Evolutionary conservation across 2,329 filamentous ascomycete genomes (phyloP), one percentile per base, ranked within the genome.

Genomic region (Dryadomyces quercus-mongolicae): DNA sequence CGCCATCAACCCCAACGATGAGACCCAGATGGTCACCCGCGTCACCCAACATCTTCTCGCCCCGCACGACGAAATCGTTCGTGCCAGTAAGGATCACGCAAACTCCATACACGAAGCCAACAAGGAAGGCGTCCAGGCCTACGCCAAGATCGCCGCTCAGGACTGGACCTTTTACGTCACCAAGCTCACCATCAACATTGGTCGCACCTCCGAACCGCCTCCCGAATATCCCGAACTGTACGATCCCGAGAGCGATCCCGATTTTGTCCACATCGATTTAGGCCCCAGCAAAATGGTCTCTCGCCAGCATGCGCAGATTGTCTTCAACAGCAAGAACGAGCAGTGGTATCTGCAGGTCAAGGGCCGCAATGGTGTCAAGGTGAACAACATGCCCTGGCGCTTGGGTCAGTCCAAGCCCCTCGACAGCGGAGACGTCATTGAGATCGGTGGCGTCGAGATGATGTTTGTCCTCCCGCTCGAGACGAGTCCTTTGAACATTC

Each of bases 371-470:
- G 90, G 91, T 31, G 79, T 95, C 49, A 88, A 88, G 63, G 75
- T 97, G 21, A 88, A 98, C 66, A 88, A 88, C 57, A 71, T 72
- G 51, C 73, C 79, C 20, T 71, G 94, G 54, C 86, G 86, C 63
- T 77, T 84, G 52, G 85, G 85, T 13, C 72, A 77, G 43, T 76
- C 81, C 40, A 78, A 81, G 38, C 72, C 80, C 34, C 76, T 98
- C 25, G 81, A 82, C 45, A 95, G 91, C 62, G 93, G 93, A 55
- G 85, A 92, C 66, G 88, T 97, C 46, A 84, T 98, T 55, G 90
- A 95, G 64, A 88, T 97, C 64, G 86, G 86, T 62, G 88, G 88
- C 53, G 87, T 93, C 1, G 92, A 98, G 72, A 98, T 98, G 93
- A 92, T 97, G 76, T 98, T 98, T 68, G 88, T 96, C 49, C 80